A percentile compares a stretch with the other conserved stretches of the same genome.
Evolutionary conservation across 768 basidiomycete species (phyloP).

Genomic region (Lyophyllum semitale): DNA sequence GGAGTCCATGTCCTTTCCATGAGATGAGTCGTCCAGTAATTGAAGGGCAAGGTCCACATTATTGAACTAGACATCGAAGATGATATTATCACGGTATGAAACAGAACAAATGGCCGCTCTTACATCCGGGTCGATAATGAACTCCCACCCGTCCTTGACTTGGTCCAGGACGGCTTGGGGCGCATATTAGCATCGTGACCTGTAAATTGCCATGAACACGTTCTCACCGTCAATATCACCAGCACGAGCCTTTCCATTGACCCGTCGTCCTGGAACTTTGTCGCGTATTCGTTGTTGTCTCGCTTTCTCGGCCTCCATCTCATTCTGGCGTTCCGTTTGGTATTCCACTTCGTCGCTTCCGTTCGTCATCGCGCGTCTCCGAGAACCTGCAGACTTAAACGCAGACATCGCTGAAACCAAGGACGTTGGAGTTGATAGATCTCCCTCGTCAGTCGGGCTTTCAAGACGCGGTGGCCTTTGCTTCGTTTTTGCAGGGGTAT

Average conservation of each 20-base stretch:
- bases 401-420: conserved; percentile 64
- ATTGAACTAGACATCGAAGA: conserved; percentile 66
- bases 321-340: conserved; percentile 58
- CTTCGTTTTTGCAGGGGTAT: conserved; percentile 17
- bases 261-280: conserved; percentile 59
- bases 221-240: conserved; percentile 86
- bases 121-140: conserved; percentile 81
- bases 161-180: conserved; percentile 75
- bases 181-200: conserved; percentile 1
- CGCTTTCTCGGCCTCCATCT: conserved; percentile 62
- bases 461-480: conserved; percentile 32
- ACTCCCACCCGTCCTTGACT: conserved; percentile 89
- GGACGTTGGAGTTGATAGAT: conserved; percentile 45
- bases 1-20: conserved; percentile 73
- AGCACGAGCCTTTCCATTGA: conserved; percentile 55
- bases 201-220: not conserved
- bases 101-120: conserved; percentile 21
- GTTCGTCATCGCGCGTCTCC: conserved; percentile 53
- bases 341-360: conserved; percentile 57
- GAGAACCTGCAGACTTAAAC: conserved; percentile 66
- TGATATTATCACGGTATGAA: conserved; percentile 4
- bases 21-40: conserved; percentile 75
- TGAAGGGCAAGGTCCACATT: conserved; percentile 91
- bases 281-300: conserved; percentile 72
- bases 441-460: conserved; percentile 35